A percentile compares a stretch with the other conserved stretches of the same genome.
Evolutionary conservation across 2,329 filamentous ascomycete species (phyloP).

Genomic region (Ambrosiella cleistominuta): DNA sequence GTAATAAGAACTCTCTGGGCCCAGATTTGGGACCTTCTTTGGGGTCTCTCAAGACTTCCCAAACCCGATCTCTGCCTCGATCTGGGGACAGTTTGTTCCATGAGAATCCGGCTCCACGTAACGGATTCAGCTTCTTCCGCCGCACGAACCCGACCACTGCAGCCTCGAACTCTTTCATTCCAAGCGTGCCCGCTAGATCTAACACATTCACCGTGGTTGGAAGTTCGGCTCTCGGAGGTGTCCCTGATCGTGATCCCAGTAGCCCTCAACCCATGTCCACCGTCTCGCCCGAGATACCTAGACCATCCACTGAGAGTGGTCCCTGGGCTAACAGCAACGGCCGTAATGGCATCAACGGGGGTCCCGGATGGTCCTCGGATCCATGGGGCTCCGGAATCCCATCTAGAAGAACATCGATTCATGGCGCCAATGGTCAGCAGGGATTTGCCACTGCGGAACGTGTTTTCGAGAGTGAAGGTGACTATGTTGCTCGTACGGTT

Average conservation of each 20-base stretch:
- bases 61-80: conserved; percentile 62
- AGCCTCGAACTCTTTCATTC: conserved; percentile 18
- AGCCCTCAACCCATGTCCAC: conserved; percentile 52
- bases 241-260: conserved; percentile 37
- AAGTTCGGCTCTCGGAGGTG: conserved; percentile 29
- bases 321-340: conserved; percentile 46
- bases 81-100: conserved; percentile 31
- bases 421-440: conserved; percentile 42
- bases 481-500: conserved; percentile 34
- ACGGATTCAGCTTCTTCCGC: conserved; percentile 36
- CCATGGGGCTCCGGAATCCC: conserved; percentile 44
- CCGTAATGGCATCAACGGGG: conserved; percentile 30
- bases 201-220: conserved; percentile 31
- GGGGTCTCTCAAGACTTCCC: conserved; percentile 50
- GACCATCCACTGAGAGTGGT: conserved; percentile 62
- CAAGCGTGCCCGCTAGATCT: neutral
- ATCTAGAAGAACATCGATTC: conserved; percentile 65
- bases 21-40: conserved; percentile 45
- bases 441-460: conserved; percentile 39
- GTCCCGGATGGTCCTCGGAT: conserved; percentile 48
- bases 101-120: conserved; percentile 25
- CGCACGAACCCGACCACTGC: conserved; percentile 34
- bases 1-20: conserved; percentile 24
- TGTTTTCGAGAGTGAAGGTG: conserved; percentile 39
- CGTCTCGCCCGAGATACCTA: conserved; percentile 51